Evolutionary conservation across 352 stramenopile genomes (phyloP).

Genomic region (Phytopythium cucurbitacearum): DNA sequence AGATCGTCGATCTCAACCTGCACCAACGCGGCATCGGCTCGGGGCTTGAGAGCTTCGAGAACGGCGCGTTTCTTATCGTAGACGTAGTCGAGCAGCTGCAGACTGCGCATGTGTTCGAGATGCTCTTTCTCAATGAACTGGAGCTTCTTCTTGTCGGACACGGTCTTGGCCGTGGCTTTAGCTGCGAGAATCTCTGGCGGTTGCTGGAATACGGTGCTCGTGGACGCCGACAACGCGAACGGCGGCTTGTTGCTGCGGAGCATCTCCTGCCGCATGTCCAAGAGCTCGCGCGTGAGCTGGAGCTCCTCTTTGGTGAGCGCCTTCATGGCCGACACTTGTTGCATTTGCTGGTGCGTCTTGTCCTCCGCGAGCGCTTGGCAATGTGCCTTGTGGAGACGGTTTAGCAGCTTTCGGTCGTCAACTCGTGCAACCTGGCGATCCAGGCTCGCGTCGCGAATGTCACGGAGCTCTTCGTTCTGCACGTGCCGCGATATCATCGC

Average conservation of each 20-base stretch:
- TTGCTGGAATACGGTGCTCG: conserved; percentile 61
- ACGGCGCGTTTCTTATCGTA: conserved; percentile 58
- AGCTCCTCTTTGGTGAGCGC: conserved; percentile 45
- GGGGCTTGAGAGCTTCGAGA: conserved; percentile 36
- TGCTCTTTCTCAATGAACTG: conserved; percentile 51
- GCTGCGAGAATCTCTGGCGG: conserved; percentile 64
- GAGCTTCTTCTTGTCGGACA: conserved; percentile 32
- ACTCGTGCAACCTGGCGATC: conserved; percentile 41
- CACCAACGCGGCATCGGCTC: conserved; percentile 48
- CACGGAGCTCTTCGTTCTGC: conserved; percentile 56
- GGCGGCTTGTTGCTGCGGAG: conserved; percentile 34
- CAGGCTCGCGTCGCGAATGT: conserved; percentile 33
- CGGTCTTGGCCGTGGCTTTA: conserved; percentile 47
- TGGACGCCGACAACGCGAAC: conserved; percentile 59
- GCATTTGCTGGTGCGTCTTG: conserved; percentile 21
- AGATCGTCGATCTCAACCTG: conserved; percentile 32
- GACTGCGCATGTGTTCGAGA: conserved; percentile 57
- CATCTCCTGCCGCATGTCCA: conserved; percentile 36
- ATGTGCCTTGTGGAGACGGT: conserved; percentile 42
- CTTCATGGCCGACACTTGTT: conserved; percentile 41
- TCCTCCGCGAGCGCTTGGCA: conserved; percentile 51
- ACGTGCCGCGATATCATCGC: conserved; percentile 76
- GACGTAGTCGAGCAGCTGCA: conserved; percentile 70
- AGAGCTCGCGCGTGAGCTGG: conserved; percentile 34
- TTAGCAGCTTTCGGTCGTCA: conserved; percentile 43